Percentiles rank a stretch among this genome's conserved stretches.
Conservation (phyloP, 768 basidiomycete genomes). For the Mycena chlorophos region DNA sequence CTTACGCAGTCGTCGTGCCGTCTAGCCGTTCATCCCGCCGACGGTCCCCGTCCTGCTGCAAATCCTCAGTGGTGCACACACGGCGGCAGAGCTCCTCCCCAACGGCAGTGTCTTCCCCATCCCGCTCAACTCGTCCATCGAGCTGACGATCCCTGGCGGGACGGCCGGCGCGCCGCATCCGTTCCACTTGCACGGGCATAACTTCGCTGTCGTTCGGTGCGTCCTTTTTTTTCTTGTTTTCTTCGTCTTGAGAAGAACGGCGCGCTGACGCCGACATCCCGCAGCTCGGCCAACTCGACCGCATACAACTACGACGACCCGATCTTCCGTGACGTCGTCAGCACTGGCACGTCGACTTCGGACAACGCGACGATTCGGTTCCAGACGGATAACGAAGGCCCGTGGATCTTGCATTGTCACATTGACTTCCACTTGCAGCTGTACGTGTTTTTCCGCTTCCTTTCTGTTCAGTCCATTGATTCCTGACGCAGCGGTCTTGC, state of each 20-base stretch:
- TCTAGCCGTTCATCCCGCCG: neutral
- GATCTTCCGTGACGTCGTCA: neutral
- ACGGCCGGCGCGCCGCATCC: neutral
- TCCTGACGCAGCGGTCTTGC: conserved; percentile 1
- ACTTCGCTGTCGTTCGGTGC: neutral
- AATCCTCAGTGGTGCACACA: too few species aligned
- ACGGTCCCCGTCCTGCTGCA: too few species aligned
- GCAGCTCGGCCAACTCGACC: neutral
- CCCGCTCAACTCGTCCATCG: neutral
- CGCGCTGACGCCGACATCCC: neutral
- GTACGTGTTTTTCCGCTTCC: neutral
- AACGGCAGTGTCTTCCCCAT: neutral
- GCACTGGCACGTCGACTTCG: neutral
- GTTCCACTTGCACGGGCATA: neutral
- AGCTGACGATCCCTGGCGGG: neutral
- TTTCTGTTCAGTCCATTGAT: neutral
- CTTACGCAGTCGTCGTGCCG: neutral
- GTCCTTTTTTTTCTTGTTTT: too few species aligned
- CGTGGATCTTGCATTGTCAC: conserved; percentile 10
- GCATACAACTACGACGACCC: neutral
- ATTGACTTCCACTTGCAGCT: conserved; percentile 13
- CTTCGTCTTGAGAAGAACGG: neutral
- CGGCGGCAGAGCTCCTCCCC: conserved; percentile 8
- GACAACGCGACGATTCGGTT: neutral
- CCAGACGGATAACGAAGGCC: too few species aligned